A percentile compares a stretch with the other conserved stretches of the same genome.
Evolutionary conservation across 805 yeast genomes (phyloP).

Genomic region (Hemisphaericaspora nanyangensis): DNA sequence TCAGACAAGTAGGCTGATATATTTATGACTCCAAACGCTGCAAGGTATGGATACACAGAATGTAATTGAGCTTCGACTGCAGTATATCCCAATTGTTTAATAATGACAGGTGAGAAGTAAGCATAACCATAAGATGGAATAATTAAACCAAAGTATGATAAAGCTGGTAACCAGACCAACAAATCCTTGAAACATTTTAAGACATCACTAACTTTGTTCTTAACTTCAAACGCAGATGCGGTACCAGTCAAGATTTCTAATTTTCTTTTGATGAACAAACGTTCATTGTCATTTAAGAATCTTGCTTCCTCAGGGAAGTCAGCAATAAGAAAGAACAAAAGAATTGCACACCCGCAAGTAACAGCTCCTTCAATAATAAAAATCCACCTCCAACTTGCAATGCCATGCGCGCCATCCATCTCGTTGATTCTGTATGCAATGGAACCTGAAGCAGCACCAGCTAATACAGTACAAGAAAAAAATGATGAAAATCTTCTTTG

Average conservation of each 20-base stretch:
- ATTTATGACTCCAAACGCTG: conserved; percentile 67
- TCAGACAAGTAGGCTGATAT: conserved; percentile 64
- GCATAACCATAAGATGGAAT: conserved; percentile 78
- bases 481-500: conserved; percentile 67
- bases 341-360: conserved; percentile 30
- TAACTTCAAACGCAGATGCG: conserved; percentile 46
- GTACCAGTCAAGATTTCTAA: conserved; percentile 45
- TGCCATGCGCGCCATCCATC: conserved; percentile 43
- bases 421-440: conserved; percentile 63
- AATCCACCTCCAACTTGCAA: conserved; percentile 48
- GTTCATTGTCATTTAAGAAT: conserved; percentile 47
- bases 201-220: conserved; percentile 45
- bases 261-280: conserved; percentile 45
- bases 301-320: conserved; percentile 72
- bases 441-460: conserved; percentile 78
- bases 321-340: conserved; percentile 49
- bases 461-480: conserved; percentile 67
- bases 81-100: conserved; percentile 57
- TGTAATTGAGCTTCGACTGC: conserved; percentile 73
- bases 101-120: conserved; percentile 67
- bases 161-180: conserved; percentile 52
- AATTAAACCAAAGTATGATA: conserved; percentile 61
- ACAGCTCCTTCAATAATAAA: conserved; percentile 46
- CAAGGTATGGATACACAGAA: conserved; percentile 83
- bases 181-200: conserved; percentile 54